A percentile compares a stretch with the other conserved stretches of the same genome.
phyloP scores from a whole-genome alignment of 1,139 yeast genomes.

The Hemisphaericaspora subhashii region DNA sequence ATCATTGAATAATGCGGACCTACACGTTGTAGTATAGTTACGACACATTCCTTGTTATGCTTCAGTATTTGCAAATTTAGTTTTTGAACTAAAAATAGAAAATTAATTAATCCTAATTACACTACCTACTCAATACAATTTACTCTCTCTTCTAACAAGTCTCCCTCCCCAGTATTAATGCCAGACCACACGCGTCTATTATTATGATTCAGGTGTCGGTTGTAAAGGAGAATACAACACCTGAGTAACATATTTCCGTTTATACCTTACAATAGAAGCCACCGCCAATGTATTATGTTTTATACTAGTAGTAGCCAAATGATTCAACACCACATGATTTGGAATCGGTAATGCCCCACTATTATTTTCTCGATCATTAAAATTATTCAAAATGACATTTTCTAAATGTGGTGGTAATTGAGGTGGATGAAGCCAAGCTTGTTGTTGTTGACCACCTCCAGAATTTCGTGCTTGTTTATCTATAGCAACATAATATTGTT shows the following conservation, averaged over 20 bases:
- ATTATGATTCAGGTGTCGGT: conserved; percentile 19
- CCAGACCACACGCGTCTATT: not conserved
- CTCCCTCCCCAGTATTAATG: no score
- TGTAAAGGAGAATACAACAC: conserved; percentile 51
- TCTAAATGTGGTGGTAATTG: conserved; percentile 53
- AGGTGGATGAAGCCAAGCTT: conserved; percentile 69
- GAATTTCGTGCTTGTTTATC: conserved; percentile 67
- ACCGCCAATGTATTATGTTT: conserved; percentile 51
- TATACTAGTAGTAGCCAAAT: conserved; percentile 50
- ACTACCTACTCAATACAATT: conserved; percentile 13
- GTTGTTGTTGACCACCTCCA: conserved; percentile 58
- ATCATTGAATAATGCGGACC: no score
- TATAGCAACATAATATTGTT: conserved; percentile 66
- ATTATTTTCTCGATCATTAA: conserved; percentile 48
- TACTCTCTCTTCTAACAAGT: no score
- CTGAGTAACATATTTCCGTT: conserved; percentile 49
- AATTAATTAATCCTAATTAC: no score
- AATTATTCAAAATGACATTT: conserved; percentile 47
- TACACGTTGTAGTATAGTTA: no score
- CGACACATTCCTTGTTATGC: no score
- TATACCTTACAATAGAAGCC: conserved; percentile 48
- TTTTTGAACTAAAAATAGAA: no score
- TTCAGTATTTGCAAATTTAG: no score
- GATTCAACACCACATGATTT: conserved; percentile 46
- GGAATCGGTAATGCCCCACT: conserved; percentile 53